A percentile compares a stretch with the other conserved stretches of the same genome.
phyloP scores from a whole-genome alignment of 371 early-diverging fungal species.

The Capillidium heterosporum region DNA sequence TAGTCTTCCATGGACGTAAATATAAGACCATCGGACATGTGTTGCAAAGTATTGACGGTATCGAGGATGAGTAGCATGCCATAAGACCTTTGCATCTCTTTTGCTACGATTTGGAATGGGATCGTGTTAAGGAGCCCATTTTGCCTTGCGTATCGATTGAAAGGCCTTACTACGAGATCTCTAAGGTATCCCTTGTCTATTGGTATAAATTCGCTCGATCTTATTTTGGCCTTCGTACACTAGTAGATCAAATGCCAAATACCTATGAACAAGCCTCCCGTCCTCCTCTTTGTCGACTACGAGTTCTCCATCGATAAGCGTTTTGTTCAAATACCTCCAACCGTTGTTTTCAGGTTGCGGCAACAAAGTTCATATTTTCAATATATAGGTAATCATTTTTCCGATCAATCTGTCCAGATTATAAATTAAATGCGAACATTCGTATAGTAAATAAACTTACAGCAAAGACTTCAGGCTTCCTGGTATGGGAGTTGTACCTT shows the following conservation, averaged over 20 bases:
- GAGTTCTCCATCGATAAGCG: constrained; percentile 87
- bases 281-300: constrained; percentile 49
- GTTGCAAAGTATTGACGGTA: constrained; percentile 58
- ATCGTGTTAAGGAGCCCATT: constrained; percentile 10
- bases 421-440: neutral
- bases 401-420: constrained; percentile 52
- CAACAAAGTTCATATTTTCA: constrained; percentile 11
- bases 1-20: constrained; percentile 81
- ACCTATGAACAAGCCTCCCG: constrained; percentile 28
- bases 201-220: constrained; percentile 30
- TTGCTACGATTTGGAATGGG: constrained; percentile 53
- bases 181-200: constrained; percentile 51
- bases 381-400: constrained; percentile 61
- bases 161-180: neutral
- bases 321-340: constrained; percentile 19
- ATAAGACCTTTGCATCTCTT: constrained; percentile 52
- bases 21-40: constrained; percentile 92
- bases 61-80: constrained; percentile 38
- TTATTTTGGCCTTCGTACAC: constrained; percentile 27
- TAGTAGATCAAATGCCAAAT: constrained; percentile 64
- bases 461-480: constrained; percentile 36
- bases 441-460: constrained; percentile 16
- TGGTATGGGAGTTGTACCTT: constrained; percentile 15
- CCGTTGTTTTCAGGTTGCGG: no score
- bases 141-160: neutral